Evolutionary conservation across 1,284 basidiomycete genomes (phyloP).

Genomic region (Ceraceosorus guamensis): DNA sequence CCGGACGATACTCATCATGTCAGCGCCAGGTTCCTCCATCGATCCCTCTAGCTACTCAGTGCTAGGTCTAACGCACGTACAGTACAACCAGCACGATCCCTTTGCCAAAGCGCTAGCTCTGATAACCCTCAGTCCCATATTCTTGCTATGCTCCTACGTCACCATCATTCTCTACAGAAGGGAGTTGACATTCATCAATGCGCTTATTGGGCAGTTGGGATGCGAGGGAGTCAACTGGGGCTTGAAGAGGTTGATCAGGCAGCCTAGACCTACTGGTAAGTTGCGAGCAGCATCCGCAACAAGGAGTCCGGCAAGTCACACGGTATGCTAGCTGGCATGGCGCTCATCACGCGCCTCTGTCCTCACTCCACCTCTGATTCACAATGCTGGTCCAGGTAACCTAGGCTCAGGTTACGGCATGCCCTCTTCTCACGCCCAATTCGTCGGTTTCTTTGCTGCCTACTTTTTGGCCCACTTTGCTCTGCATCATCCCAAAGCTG

Average conservation of each 20-base stretch:
- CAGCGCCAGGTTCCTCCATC: not conserved
- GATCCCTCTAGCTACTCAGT: conserved; percentile 3
- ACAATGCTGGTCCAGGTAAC: conserved; percentile 51
- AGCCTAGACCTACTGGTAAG: conserved; percentile 64
- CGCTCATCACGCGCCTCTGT: conserved; percentile 7
- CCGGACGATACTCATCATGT: no score
- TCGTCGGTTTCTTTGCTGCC: conserved; percentile 74
- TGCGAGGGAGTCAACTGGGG: conserved; percentile 67
- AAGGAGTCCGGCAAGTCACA: no score
- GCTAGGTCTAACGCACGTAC: conserved; percentile 8
- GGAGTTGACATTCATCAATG: conserved; percentile 68
- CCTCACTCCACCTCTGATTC: not conserved
- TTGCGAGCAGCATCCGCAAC: not conserved
- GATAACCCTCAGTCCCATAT: conserved; percentile 41
- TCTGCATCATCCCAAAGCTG: conserved; percentile 60
- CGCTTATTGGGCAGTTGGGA: conserved; percentile 70
- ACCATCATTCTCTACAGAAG: conserved; percentile 67
- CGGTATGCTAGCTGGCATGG: no score
- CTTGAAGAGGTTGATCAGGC: conserved; percentile 63
- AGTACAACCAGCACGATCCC: conserved; percentile 29
- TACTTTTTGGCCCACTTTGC: conserved; percentile 69
- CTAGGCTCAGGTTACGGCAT: conserved; percentile 73
- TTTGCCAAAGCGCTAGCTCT: conserved; percentile 31
- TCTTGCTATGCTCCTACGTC: conserved; percentile 58
- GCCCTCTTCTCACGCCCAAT: conserved; percentile 79